A percentile compares a stretch with the other conserved stretches of the same genome.
phyloP scores from a whole-genome alignment of 306 rosid genomes.

The Astragalus membranaceus region DNA sequence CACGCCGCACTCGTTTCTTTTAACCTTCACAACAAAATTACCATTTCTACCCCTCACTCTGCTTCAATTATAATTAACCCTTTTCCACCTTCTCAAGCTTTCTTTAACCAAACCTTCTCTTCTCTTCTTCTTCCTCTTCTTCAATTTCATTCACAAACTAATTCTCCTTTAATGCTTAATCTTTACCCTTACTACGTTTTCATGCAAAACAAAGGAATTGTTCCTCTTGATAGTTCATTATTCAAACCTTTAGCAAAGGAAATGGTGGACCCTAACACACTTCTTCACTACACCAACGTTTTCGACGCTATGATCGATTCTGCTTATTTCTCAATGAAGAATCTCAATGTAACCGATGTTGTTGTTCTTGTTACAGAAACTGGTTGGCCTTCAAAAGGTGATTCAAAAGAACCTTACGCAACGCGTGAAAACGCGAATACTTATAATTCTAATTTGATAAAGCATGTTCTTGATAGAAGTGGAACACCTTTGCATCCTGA shows the following conservation, averaged over 20 bases:
- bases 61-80: constrained; percentile 61
- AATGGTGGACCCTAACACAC: constrained; percentile 89
- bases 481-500: constrained; percentile 90
- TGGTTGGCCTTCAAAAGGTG: constrained; percentile 88
- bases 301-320: constrained; percentile 85
- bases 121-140: constrained; percentile 48
- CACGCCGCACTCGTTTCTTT: constrained; percentile 57
- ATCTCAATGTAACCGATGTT: constrained; percentile 63
- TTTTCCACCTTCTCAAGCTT: constrained; percentile 89
- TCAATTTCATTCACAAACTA: constrained; percentile 51
- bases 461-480: constrained; percentile 63
- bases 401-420: constrained; percentile 74
- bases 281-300: constrained; percentile 78
- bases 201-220: constrained; percentile 69
- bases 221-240: constrained; percentile 64
- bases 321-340: constrained; percentile 79
- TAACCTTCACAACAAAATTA: constrained; percentile 47
- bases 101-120: constrained; percentile 55
- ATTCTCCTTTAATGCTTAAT: constrained; percentile 77
- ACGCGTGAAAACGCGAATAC: constrained; percentile 62
- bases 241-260: constrained; percentile 70
- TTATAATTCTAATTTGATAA: constrained; percentile 69
- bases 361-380: constrained; percentile 67
- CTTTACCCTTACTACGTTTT: constrained; percentile 82
- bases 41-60: constrained; percentile 71